Evolutionary conservation across 148 eudicot genomes (phyloP).

Genomic region (Dysphania ambrosioides): DNA sequence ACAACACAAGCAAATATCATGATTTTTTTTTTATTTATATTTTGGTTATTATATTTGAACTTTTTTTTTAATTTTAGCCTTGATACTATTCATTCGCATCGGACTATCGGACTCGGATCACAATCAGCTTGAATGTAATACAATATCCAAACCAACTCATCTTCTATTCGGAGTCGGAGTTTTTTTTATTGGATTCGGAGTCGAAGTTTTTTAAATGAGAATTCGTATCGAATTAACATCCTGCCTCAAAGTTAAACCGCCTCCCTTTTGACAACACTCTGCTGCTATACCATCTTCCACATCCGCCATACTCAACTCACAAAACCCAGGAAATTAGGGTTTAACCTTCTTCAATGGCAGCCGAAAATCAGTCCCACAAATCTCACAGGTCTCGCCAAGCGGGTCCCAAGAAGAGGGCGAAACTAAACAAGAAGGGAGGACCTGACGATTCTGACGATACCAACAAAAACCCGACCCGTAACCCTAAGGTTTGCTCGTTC

Average conservation of each 20-base stretch:
- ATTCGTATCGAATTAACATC: too few species aligned
- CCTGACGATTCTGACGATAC: not conserved
- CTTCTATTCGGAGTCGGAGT: too few species aligned
- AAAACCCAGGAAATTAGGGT: not conserved
- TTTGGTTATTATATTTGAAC: too few species aligned
- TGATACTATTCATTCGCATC: too few species aligned
- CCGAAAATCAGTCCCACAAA: not conserved
- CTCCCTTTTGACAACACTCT: not conserved
- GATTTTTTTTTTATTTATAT: too few species aligned
- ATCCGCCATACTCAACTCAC: not conserved
- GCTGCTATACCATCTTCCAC: not conserved
- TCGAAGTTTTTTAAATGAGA: too few species aligned
- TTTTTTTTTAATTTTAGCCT: too few species aligned
- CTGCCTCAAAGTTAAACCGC: not conserved
- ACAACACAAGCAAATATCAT: too few species aligned
- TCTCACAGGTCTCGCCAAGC: not conserved
- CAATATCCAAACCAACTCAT: too few species aligned
- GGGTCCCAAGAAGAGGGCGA: not conserved
- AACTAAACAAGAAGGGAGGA: not conserved
- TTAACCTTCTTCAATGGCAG: not conserved
- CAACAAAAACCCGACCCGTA: not conserved
- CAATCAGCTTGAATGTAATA: too few species aligned
- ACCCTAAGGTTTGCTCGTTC: conserved; percentile 2
- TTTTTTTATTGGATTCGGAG: too few species aligned
- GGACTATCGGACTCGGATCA: too few species aligned